Conservation (phyloP, 805 yeast species). For the Pichia rugopelliculosa region DNA sequence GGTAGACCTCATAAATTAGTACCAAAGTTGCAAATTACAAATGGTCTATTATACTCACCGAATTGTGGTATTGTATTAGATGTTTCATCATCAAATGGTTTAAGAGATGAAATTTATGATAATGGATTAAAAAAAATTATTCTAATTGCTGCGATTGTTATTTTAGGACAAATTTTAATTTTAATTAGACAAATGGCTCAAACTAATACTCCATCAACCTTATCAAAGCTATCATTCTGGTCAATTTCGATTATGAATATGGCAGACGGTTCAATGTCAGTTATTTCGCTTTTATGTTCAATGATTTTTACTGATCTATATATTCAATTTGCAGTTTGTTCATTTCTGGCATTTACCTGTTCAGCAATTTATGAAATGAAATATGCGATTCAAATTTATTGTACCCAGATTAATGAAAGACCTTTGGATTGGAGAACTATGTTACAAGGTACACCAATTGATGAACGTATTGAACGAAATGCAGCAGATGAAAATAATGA, state of each 20-base stretch:
- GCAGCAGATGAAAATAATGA: conserved; percentile 5
- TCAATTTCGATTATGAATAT: conserved; percentile 56
- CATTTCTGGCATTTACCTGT: conserved; percentile 60
- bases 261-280: conserved; percentile 62
- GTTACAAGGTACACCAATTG: conserved; percentile 51
- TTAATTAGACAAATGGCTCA: conserved; percentile 62
- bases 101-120: conserved; percentile 44
- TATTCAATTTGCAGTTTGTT: conserved; percentile 60
- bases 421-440: conserved; percentile 60
- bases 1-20: conserved; percentile 64
- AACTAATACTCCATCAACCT: conserved; percentile 72
- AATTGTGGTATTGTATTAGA: conserved; percentile 68
- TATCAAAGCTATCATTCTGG: conserved; percentile 66
- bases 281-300: conserved; percentile 54
- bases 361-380: conserved; percentile 72
- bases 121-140: conserved; percentile 33
- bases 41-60: conserved; percentile 72
- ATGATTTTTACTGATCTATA: conserved; percentile 49
- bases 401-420: conserved; percentile 67
- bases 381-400: conserved; percentile 57
- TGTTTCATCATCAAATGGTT: conserved; percentile 39
- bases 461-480: conserved; percentile 21
- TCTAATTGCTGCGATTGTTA: conserved; percentile 36
- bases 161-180: conserved; percentile 48
- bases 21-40: conserved; percentile 48